Conservation (phyloP, 2,329 filamentous ascomycete genomes). For the Curvularia spicifera region DNA sequence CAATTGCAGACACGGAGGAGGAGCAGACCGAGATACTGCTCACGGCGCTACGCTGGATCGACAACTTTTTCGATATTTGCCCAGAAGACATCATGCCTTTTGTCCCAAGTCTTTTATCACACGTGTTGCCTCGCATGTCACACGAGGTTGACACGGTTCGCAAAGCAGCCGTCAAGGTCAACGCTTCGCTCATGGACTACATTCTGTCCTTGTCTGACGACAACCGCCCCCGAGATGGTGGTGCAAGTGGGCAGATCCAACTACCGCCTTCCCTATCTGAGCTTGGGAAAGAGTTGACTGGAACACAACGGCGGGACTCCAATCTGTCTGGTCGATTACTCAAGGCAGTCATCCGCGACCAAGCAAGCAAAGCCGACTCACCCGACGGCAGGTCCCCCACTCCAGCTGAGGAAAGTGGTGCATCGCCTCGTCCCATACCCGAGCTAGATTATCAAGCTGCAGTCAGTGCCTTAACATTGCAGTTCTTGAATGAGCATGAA, state of each 20-base stretch:
- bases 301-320: conserved; percentile 47
- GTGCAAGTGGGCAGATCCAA: conserved; percentile 52
- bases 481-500: conserved; percentile 97
- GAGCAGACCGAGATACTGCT: conserved; percentile 73
- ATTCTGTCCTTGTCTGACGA: conserved; percentile 85
- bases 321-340: conserved; percentile 45
- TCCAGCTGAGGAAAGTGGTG: conserved; percentile 54
- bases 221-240: conserved; percentile 50
- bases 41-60: conserved; percentile 92
- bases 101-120: conserved; percentile 87
- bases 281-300: conserved; percentile 52
- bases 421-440: conserved; percentile 54
- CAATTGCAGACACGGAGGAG: conserved; percentile 67
- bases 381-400: conserved; percentile 47
- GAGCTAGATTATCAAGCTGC: conserved; percentile 96
- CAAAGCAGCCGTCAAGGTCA: conserved; percentile 86
- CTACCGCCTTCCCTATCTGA: conserved; percentile 50
- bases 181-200: conserved; percentile 89
- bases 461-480: conserved; percentile 87
- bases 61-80: conserved; percentile 95
- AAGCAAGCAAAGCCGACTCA: conserved; percentile 36
- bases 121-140: conserved; percentile 92
- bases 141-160: conserved; percentile 89
- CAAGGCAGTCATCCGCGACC: conserved; percentile 46
- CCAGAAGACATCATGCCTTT: conserved; percentile 96